A percentile compares a stretch with the other conserved stretches of the same genome.
phyloP scores from a whole-genome alignment of 495 filamentous ascomycete species.

The Xylaria castorea region DNA sequence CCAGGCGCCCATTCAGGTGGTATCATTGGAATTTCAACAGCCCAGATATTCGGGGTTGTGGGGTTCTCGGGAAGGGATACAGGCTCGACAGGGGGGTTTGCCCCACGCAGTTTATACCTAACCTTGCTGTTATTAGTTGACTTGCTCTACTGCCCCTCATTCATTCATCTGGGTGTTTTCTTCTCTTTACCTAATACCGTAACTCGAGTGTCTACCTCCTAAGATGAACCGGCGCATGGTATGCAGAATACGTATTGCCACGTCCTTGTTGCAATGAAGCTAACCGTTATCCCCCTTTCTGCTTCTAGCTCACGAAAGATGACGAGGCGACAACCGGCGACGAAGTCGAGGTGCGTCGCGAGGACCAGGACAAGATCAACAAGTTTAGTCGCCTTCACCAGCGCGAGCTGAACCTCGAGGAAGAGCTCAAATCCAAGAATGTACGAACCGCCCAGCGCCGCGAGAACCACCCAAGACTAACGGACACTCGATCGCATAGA shows the following conservation, averaged over 20 bases:
- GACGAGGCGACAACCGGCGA: constrained; percentile 77
- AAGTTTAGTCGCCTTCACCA: constrained; percentile 95
- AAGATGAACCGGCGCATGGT: constrained; percentile 54
- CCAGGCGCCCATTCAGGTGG: not conserved
- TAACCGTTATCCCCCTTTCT: constrained; percentile 19
- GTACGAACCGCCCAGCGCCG: constrained; percentile 55
- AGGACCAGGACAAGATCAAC: constrained; percentile 99
- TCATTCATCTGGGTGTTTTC: not conserved
- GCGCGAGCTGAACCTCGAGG: constrained; percentile 76
- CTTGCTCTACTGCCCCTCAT: constrained; percentile 6
- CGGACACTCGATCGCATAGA: constrained; percentile 60
- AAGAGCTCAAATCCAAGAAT: constrained; percentile 81
- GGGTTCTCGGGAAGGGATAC: constrained; percentile 15
- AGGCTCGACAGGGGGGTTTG: too few relatives aligned
- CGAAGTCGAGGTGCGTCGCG: constrained; percentile 89
- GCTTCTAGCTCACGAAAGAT: constrained; percentile 85
- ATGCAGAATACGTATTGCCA: constrained; percentile 12
- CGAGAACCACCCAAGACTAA: constrained; percentile 10
- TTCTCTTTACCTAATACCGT: not conserved
- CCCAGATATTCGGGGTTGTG: constrained; percentile 21
- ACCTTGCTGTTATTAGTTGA: not conserved
- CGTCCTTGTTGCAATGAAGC: not conserved
- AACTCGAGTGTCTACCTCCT: not conserved
- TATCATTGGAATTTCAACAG: not conserved
- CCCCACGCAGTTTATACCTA: constrained; percentile 10